phyloP scores from a whole-genome alignment of 345 rosid species.

The Brassica nigra region DNA sequence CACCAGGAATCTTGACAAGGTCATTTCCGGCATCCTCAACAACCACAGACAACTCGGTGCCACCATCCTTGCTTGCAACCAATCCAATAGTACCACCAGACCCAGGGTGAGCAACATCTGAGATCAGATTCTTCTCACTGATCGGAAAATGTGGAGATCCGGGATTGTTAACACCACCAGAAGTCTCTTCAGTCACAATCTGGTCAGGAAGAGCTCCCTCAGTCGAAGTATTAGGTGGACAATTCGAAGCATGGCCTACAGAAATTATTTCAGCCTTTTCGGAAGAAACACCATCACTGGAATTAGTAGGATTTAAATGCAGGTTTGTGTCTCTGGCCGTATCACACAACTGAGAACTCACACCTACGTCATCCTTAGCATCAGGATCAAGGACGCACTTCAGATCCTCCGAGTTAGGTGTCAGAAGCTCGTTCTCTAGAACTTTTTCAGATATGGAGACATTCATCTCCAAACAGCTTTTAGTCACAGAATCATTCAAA shows the following conservation, averaged over 20 bases:
- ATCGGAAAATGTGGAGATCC: slow-evolving; percentile 19
- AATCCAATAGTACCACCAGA: slow-evolving; percentile 21
- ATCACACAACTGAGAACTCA: slow-evolving; percentile 18
- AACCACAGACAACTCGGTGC: slow-evolving; percentile 2
- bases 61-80: slow-evolving; percentile 15
- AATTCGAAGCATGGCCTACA: slow-evolving; percentile 1
- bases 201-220: slow-evolving; percentile 19
- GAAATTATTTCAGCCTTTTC: not conserved
- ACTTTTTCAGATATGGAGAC: slow-evolving; percentile 19
- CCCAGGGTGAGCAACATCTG: slow-evolving; percentile 13
- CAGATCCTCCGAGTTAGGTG: not conserved
- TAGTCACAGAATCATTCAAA: slow-evolving; percentile 19
- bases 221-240: slow-evolving; percentile 10
- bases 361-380: slow-evolving; percentile 9
- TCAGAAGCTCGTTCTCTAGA: slow-evolving; percentile 2
- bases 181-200: slow-evolving; percentile 17
- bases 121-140: slow-evolving; percentile 11
- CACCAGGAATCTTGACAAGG: slow-evolving; percentile 4
- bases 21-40: slow-evolving; percentile 18
- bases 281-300: slow-evolving; percentile 4
- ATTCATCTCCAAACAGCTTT: slow-evolving; percentile 18
- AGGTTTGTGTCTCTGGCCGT: not conserved
- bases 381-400: slow-evolving; percentile 14
- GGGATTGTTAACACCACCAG: slow-evolving; percentile 11
- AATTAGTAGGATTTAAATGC: not conserved